Conservation (phyloP, 495 filamentous ascomycete genomes). For the Podospora australis region DNA sequence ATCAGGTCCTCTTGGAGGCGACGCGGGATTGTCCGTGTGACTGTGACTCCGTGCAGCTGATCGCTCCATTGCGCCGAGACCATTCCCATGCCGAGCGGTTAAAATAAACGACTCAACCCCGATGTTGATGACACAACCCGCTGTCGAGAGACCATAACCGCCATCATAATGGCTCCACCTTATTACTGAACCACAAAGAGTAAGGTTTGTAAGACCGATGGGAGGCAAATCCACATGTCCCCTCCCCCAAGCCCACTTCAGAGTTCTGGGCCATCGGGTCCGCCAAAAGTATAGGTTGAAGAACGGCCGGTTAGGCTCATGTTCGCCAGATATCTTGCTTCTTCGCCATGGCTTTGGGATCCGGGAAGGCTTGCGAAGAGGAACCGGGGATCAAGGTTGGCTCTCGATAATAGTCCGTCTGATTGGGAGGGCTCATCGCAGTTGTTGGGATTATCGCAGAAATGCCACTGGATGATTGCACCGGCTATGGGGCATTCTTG, state of each 20-base stretch:
- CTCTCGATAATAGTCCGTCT: background rate
- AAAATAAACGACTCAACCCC: background rate
- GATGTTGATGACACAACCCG: background rate
- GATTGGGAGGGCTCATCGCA: background rate
- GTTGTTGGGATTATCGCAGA: background rate
- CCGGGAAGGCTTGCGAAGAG: background rate
- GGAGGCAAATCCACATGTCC: background rate
- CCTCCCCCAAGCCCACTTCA: background rate
- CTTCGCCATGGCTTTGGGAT: background rate
- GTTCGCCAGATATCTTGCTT: background rate
- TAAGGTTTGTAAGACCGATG: background rate
- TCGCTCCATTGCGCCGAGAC: background rate
- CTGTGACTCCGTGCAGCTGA: background rate
- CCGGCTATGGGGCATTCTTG: background rate
- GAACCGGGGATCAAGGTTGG: background rate
- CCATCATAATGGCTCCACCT: background rate
- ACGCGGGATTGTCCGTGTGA: too few species aligned
- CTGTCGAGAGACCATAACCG: background rate
- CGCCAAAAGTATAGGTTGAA: conserved; percentile 1
- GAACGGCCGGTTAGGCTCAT: background rate
- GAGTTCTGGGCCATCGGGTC: background rate
- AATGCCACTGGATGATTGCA: too few species aligned
- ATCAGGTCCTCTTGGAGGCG: background rate
- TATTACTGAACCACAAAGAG: background rate
- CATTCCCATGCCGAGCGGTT: background rate